Base-by-base conservation (phyloP, 371 early-diverging fungal genomes). In the Mortierella sp. region DNA sequence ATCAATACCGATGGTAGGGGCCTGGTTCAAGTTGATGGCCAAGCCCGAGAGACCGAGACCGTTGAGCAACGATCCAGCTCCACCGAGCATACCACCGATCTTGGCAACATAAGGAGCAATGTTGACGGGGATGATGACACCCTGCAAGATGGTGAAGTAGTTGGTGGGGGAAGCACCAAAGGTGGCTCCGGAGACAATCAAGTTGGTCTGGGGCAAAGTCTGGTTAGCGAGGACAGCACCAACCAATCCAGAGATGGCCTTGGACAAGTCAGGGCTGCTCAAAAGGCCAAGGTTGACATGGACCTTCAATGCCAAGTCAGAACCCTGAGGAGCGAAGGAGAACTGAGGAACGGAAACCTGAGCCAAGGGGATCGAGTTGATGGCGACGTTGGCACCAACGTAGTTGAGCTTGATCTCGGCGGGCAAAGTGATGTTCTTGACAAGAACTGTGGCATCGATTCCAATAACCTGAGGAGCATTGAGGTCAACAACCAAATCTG, bases 341-440 rank as follows among this genome's bases (percentile, higher is more conserved):
- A 81, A 75, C 49, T 59, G 35, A 32, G 81, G 81, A 18, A 81
- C 43, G 24, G 72, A 14, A 26, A 81, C 55, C 67, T 81, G 69
- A 30, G 81, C 81, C 72, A 81, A 59, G 14, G 62, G 70, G 40
- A 72, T 51, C 9, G 81, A 58, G 64, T 72, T 64, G 43, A 81
- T 64, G 24, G 73, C 81, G 30, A 76, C 22, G 68, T 76, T 75
- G 60, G 73, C 49, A 20, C 81, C 81, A 20, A 81, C 76, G n/a
- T 81, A 81, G 70, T 75, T 81, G 67, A 81, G 81, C 54, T 72
- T 76, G 67, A 81, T 75, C 67, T 81, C 58, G 40, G 76, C 81
- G 16, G 81, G 81, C 52, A 81, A 43, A 45, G 70, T 59, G 32
- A 81, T 26, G 64, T 75, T 75, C 76, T 72, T 75, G 66, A 81